phyloP scores from a whole-genome alignment of 2,329 filamentous ascomycete genomes.

The Paraphoma chrysanthemicola region DNA sequence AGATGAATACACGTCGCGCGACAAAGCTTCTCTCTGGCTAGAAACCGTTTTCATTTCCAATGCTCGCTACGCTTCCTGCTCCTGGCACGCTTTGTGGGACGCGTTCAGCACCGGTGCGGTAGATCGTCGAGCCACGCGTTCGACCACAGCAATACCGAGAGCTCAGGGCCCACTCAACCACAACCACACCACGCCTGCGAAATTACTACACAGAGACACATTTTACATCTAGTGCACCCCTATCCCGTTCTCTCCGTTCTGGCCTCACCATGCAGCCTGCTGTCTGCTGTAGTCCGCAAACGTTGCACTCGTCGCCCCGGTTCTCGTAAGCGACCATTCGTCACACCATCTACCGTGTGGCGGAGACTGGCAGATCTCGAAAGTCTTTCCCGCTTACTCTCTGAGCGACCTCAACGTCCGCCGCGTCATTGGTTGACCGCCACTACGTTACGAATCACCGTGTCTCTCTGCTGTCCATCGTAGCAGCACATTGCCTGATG shows the following conservation, averaged over 20 bases:
- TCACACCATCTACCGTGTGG: constrained; percentile 1
- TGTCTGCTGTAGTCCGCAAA: background rate
- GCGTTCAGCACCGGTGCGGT: background rate
- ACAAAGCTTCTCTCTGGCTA: background rate
- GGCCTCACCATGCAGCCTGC: background rate
- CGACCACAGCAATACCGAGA: background rate
- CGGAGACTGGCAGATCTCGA: background rate
- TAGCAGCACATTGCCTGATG: background rate
- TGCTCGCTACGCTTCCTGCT: background rate
- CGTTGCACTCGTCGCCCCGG: background rate
- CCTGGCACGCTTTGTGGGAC: background rate
- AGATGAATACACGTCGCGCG: background rate
- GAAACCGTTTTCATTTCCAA: background rate
- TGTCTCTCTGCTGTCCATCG: constrained; percentile 1
- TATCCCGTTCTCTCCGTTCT: background rate
- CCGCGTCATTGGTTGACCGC: constrained; percentile 4
- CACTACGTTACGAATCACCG: constrained; percentile 1
- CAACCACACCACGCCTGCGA: background rate
- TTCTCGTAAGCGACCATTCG: background rate
- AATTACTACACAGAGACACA: background rate
- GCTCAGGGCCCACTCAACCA: background rate
- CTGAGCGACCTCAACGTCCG: background rate
- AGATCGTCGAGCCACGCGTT: constrained; percentile 2
- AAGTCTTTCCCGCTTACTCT: background rate
- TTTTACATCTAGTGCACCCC: background rate